Evolutionary conservation across 176 grass and related monocot genomes (phyloP).

Genomic region (Ensete ventricosum): DNA sequence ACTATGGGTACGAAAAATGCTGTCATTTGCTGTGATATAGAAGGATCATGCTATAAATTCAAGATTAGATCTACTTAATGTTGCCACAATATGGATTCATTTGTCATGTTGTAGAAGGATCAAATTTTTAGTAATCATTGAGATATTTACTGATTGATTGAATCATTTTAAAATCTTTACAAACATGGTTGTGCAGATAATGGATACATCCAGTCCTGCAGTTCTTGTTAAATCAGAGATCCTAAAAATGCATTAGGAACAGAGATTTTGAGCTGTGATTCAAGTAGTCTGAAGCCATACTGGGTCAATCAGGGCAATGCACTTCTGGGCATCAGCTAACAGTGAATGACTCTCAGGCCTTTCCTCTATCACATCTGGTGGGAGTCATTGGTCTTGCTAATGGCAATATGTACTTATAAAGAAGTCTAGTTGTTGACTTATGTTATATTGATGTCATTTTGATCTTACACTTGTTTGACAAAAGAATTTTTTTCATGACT

Average conservation of each 20-base stretch:
- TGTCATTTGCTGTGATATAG: too few species aligned
- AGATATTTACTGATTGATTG: too few species aligned
- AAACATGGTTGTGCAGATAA: conserved; percentile 29
- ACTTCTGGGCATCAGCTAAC: conserved; percentile 63
- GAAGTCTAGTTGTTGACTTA: conserved; percentile 14
- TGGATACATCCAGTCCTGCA: conserved; percentile 76
- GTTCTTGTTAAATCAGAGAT: conserved; percentile 60
- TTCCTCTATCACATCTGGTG: conserved; percentile 34
- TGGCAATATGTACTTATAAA: conserved; percentile 61
- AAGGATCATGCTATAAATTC: too few species aligned
- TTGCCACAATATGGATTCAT: too few species aligned
- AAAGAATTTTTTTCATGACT: too few species aligned
- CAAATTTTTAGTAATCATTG: too few species aligned
- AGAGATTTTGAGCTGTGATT: conserved; percentile 65
- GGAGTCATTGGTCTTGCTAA: conserved; percentile 79
- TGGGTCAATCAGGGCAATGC: conserved; percentile 47
- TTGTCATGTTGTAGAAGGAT: too few species aligned
- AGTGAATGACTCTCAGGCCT: conserved; percentile 37
- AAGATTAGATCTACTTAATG: too few species aligned
- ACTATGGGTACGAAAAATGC: too few species aligned
- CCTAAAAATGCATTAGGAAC: conserved; percentile 45
- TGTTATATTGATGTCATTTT: background rate
- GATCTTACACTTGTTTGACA: too few species aligned
- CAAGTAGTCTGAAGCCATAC: conserved; percentile 50
- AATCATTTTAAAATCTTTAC: too few species aligned